Base-by-base conservation (phyloP, 2,329 filamentous ascomycete genomes). In the Boeremia lycopersici region DNA sequence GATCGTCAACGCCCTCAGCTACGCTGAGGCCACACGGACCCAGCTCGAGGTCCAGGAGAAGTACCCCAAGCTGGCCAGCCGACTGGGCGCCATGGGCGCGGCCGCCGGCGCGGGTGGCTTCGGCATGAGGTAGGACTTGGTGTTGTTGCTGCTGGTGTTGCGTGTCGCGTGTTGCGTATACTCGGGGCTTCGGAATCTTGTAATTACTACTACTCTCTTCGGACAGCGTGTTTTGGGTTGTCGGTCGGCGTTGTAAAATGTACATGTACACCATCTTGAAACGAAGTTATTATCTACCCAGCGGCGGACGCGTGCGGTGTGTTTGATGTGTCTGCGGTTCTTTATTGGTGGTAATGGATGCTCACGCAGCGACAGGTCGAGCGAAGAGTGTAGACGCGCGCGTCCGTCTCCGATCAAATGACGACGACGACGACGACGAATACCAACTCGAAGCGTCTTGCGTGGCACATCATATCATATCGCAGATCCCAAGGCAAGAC, bases 21-120 rank as follows among this genome's bases (percentile, higher is more conserved):
- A 99, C 73, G 95, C 95, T 28, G 95, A 99, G 78, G 95, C 95
- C 17, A 98, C 95, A 34, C 85, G 95, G 70, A 98, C 95, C 60
- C 95, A 99, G 78, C 86, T 99, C 59, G 90, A 96, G 79, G 79
- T 82, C 34, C 80, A 82, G 71, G 78, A 82, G 64, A 82, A 82
- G 63, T 82, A 82, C 66, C 80, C 80, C 13, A 78, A 80, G 62
- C 76, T 82, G 2, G 79, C 79, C 23, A 74, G 71, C 40, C 71
- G 77, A 64, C 66, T 82, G 31, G 76, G 78, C 48, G 76, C 75
- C 29, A 80, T 81, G 78, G 78, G 78, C 35, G 70, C 63, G 3
- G 71, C 61, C 11, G 60, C 71, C 10, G 65, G 68, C 10, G 62
- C 70, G 7, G 65, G 68, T 12, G 63, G 63, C 17, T 62, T 64